These are phyloP conservation scores for Bocquillonia castaneifolia DNA, from an alignment of 441 rosid species.

Conservation along the genomic window DNA sequence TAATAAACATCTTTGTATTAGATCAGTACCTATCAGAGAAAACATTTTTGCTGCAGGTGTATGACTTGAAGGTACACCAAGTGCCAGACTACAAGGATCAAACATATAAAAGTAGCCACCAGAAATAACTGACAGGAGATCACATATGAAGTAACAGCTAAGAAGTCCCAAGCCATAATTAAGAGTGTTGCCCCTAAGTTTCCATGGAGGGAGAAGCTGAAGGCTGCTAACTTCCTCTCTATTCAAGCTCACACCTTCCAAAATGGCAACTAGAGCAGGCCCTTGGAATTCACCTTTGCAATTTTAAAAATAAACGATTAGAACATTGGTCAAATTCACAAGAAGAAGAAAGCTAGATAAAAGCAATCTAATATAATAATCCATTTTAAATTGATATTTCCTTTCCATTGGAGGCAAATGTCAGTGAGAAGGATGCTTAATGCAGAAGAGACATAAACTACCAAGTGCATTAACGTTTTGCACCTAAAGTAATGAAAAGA, in stretches of 20 bases:
- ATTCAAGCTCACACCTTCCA: slow-evolving; percentile 84
- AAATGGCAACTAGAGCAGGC: slow-evolving; percentile 82
- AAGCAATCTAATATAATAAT: background rate
- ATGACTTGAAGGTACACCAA: slow-evolving; percentile 61
- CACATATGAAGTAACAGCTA: slow-evolving; percentile 77
- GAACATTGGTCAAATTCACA: slow-evolving; percentile 13
- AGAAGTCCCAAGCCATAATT: slow-evolving; percentile 94
- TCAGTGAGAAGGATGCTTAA: background rate
- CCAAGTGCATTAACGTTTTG: background rate
- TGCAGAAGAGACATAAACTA: background rate
- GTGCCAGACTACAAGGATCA: slow-evolving; percentile 86
- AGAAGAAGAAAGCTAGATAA: slow-evolving; percentile 10
- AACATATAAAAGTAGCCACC: slow-evolving; percentile 91
- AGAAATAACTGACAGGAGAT: slow-evolving; percentile 81
- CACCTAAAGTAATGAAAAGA: background rate
- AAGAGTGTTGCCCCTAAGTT: slow-evolving; percentile 77
- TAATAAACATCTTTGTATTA: slow-evolving; percentile 1
- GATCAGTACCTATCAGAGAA: slow-evolving; percentile 67
- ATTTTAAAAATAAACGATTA: slow-evolving; percentile 23
- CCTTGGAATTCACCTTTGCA: slow-evolving; percentile 91
- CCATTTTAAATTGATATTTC: slow-evolving; percentile 5
- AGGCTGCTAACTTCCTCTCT: slow-evolving; percentile 91
- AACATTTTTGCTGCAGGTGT: slow-evolving; percentile 85
- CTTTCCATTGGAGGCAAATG: background rate
- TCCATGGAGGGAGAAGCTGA: slow-evolving; percentile 97